Base-by-base conservation (phyloP, 768 basidiomycete genomes). In the Boletales sp. region DNA sequence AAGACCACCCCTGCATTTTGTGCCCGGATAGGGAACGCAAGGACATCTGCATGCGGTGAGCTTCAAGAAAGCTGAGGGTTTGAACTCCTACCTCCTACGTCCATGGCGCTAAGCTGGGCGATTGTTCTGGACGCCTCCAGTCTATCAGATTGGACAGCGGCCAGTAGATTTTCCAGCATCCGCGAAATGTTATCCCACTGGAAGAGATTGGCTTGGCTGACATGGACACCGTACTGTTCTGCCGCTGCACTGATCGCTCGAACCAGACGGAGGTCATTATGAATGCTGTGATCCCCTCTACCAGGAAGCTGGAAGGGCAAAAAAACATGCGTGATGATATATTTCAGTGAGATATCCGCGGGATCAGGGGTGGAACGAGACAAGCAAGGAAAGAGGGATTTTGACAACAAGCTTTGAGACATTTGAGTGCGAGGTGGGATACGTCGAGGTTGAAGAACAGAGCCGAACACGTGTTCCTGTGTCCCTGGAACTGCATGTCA, bases 1-100 rank as follows among this genome's bases (percentile, higher is more conserved):
- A 77, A 53, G 11, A 80, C 58, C 3, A 82, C 47, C 11, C 68
- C 76, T 3, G 75, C 78, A 43, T 81, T 81, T 49, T 82, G 81
- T 0, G 71, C 68, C 19, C 62, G 64, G 30, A 82, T 65, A 7
- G 66, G 67, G 37, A 76, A 64, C n/a, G 64, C 61, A 4, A 74
- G 48, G 8, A 67, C 58, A 46, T 72, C 79, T 80, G 12, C 4
- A 19, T 0, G 13, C 7, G 9, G 8, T 59, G 18, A 59, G 48
- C 18, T 34, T n/a, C 15, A 10, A n/a, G 1, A 34, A 31, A 2
- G 1, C 2, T 5, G 2, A 6, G 40, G 8, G 6, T 2, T 12
- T 10, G 12, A 38, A 12, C 10, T 7, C 37, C 19, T 38, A 38
- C 37, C 37, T 38, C 37, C 37, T 38, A 19, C 9, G 5, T 32